Evolutionary conservation across 2,329 filamentous ascomycete species (phyloP).

Genomic region (Talaromyces sp.): DNA sequence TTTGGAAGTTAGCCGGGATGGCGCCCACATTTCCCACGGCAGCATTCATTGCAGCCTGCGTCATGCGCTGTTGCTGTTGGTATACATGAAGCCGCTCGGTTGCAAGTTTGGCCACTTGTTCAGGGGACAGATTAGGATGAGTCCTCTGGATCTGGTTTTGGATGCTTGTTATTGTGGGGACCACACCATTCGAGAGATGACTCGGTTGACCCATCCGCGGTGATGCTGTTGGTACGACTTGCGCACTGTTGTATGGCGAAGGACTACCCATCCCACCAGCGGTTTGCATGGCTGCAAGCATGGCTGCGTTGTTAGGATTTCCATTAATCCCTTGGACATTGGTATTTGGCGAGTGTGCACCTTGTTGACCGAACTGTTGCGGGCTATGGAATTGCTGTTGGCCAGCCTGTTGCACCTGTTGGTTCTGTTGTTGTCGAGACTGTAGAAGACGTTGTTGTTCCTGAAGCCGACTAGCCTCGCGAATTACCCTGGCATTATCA

Average conservation of each 20-base stretch:
- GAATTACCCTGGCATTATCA: constrained; percentile 44
- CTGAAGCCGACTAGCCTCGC: constrained; percentile 45
- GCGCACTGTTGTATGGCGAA: constrained; percentile 34
- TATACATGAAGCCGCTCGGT: constrained; percentile 47
- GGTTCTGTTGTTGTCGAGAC: constrained; percentile 38
- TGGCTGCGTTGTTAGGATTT: constrained; percentile 29
- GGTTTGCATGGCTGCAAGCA: constrained; percentile 42
- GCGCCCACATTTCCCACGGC: constrained; percentile 44
- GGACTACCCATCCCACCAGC: constrained; percentile 42
- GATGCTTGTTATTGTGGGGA: constrained; percentile 52
- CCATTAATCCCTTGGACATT: constrained; percentile 27
- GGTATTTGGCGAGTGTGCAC: constrained; percentile 42
- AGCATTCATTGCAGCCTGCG: constrained; percentile 50
- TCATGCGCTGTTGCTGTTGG: constrained; percentile 43
- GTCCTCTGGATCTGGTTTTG: constrained; percentile 48
- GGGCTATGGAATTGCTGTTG: constrained; percentile 40
- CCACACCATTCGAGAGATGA: constrained; percentile 49
- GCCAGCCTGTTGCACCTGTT: constrained; percentile 30
- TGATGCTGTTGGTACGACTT: constrained; percentile 42
- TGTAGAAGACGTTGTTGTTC: constrained; percentile 59
- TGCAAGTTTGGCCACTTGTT: constrained; percentile 51
- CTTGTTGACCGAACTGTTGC: constrained; percentile 44
- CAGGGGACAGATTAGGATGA: constrained; percentile 49
- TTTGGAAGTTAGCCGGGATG: constrained; percentile 38
- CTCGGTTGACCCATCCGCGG: constrained; percentile 46